A percentile compares a stretch with the other conserved stretches of the same genome.
These are phyloP conservation scores for Beauveria medogensis DNA, from an alignment of 2,329 filamentous ascomycete genomes.

Conservation along the genomic window DNA sequence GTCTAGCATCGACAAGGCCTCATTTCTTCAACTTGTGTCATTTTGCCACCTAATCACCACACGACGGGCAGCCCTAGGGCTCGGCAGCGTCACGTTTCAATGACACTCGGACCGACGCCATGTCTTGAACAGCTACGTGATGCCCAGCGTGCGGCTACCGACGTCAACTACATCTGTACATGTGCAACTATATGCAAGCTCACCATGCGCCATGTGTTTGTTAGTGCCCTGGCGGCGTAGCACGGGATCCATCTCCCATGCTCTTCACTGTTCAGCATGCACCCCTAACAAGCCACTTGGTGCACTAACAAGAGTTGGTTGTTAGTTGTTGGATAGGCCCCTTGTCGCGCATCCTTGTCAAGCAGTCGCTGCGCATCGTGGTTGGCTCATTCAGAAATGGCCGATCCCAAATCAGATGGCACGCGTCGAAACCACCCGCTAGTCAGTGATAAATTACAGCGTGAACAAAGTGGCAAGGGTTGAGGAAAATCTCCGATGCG, in stretches of 20 bases:
- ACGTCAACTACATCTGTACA: neutral
- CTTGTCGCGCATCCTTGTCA: neutral
- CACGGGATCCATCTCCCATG: slow-evolving; percentile 12
- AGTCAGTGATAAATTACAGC: too few species aligned
- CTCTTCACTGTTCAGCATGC: neutral
- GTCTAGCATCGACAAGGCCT: neutral
- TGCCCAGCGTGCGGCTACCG: neutral
- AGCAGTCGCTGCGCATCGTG: slow-evolving; percentile 1
- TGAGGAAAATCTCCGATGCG: neutral
- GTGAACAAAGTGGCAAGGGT: too few species aligned
- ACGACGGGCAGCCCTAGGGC: neutral
- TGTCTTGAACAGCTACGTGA: neutral
- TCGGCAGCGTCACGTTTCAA: slow-evolving; percentile 2
- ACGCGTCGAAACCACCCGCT: neutral
- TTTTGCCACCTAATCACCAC: neutral
- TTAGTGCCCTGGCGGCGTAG: slow-evolving; percentile 1
- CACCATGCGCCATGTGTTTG: neutral
- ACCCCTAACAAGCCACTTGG: neutral
- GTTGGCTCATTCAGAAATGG: slow-evolving; percentile 4
- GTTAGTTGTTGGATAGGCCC: neutral
- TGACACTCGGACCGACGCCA: neutral
- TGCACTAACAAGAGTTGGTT: neutral
- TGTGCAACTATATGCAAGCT: neutral
- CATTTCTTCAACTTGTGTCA: neutral
- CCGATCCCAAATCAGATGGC: slow-evolving; percentile 4